phyloP scores from a whole-genome alignment of 2,329 filamentous ascomycete species.

The Fusarium algeriense region DNA sequence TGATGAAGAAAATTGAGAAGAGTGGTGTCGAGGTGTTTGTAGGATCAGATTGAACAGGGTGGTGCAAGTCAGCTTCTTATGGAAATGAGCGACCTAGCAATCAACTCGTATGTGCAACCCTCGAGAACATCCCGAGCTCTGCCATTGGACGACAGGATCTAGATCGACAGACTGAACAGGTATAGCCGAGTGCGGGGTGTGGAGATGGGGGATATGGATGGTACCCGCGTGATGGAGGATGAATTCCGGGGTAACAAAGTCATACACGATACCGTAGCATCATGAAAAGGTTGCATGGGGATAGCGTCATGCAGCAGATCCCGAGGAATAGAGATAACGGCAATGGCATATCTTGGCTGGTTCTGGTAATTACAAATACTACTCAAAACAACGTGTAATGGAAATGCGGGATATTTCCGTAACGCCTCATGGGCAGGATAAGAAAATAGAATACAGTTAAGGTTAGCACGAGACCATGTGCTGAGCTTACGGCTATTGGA shows the following conservation, averaged over 20 bases:
- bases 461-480: background rate
- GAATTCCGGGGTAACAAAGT: background rate
- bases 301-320: background rate
- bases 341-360: background rate
- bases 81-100: background rate
- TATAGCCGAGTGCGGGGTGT: background rate
- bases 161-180: background rate
- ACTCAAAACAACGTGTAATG: accelerated
- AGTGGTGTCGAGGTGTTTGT: too few relatives aligned
- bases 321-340: background rate
- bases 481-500: too few relatives aligned
- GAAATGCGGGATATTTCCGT: background rate
- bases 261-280: too few relatives aligned
- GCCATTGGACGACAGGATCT: background rate
- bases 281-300: background rate
- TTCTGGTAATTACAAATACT: background rate
- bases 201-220: background rate
- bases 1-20: accelerated
- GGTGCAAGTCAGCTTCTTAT: background rate
- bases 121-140: background rate
- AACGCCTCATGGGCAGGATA: accelerated
- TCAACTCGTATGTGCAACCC: too few relatives aligned
- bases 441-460: too few relatives aligned
- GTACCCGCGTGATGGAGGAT: background rate
- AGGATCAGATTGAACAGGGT: background rate